Base-by-base conservation (phyloP, 129 eudicot species). In the Arctium minus region DNA sequence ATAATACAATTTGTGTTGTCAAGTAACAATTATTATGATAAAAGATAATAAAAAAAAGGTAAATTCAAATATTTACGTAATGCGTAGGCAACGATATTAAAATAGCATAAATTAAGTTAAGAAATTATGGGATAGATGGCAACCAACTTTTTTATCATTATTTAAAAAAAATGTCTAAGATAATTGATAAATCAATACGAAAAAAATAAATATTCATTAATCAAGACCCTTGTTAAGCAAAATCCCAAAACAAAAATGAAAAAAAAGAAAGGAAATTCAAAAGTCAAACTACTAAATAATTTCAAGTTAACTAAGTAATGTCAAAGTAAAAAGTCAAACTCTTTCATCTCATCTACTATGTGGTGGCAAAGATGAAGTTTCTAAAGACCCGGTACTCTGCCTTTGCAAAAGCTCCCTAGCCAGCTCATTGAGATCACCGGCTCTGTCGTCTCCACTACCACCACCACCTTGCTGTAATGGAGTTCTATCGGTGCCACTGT, bases 381-480 rank as follows among this genome's bases (percentile, higher is more conserved):
- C 91, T 8, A 90, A 85, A 42, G 96, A 81, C 6, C 88, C 88
- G 4, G 2, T 68, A 36, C 18, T 75, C 11, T 88, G 91, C 70
- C 94, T 88, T 53, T 85, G 89, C 70, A 91, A 82, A 77, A 94
- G 92, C 75, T 91, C 94, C 29, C 91, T 83, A 13, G 97, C 97
- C 82, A 92, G 75, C 72, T 92, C 98, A 46, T 88, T 93, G 11
- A 94, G 91, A 81, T 94, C 98, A 13, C 87, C 91, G 3, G 85
- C 74, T 9, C 88, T 85, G 13, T 48, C 48, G 3, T 32, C 64
- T 22, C 68, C 75, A 73, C 76, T 82, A 29, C 83, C 60, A 64
- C 75, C 39, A 70, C 82, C 31, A 36, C 50, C 70, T 46, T 69
- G 83, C 80, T 44, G 86, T 3, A 77, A 65, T 7, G 85, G 86